Conservation (phyloP, 345 rosid genomes). For the Cardamine occulta region DNA sequence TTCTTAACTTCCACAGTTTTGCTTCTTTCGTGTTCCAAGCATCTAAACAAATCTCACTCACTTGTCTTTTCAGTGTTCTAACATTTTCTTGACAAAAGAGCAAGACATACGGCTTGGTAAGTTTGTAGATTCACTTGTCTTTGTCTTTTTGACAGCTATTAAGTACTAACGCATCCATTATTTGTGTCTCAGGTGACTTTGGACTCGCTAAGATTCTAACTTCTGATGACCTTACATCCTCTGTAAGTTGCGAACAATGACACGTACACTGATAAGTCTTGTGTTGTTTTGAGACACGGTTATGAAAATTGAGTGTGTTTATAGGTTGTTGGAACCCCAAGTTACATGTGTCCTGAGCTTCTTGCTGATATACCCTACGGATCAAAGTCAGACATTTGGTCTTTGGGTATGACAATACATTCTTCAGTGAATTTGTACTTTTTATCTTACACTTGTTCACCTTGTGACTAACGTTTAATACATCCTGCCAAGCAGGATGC, state of each 20-base stretch:
- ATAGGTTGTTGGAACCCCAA: slow-evolving; percentile 98
- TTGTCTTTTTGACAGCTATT: background rate
- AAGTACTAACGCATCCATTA: slow-evolving; percentile 9
- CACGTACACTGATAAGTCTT: background rate
- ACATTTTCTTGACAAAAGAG: slow-evolving; percentile 91
- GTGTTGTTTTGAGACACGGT: slow-evolving; percentile 2
- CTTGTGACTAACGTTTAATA: slow-evolving; percentile 15
- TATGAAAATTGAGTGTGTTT: slow-evolving; percentile 15
- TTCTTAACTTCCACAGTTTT: background rate
- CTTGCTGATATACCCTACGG: slow-evolving; percentile 98
- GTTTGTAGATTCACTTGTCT: slow-evolving; percentile 2
- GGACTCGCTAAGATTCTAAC: slow-evolving; percentile 96
- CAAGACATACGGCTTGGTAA: slow-evolving; percentile 89
- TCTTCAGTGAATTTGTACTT: slow-evolving; percentile 13
- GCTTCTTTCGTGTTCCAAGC: slow-evolving; percentile 15
- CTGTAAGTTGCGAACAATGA: slow-evolving; percentile 58
- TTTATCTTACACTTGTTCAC: slow-evolving; percentile 3
- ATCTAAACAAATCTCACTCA: slow-evolving; percentile 34
- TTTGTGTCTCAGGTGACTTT: slow-evolving; percentile 78
- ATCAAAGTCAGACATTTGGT: slow-evolving; percentile 98
- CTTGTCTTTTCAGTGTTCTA: slow-evolving; percentile 75
- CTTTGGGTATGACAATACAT: slow-evolving; percentile 61
- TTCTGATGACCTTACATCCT: slow-evolving; percentile 91
- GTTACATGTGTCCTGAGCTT: slow-evolving; percentile 99
- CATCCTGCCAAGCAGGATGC: slow-evolving; percentile 65